Base-by-base conservation (phyloP, 2,329 filamentous ascomycete genomes). In the Trichoderma koningii region DNA sequence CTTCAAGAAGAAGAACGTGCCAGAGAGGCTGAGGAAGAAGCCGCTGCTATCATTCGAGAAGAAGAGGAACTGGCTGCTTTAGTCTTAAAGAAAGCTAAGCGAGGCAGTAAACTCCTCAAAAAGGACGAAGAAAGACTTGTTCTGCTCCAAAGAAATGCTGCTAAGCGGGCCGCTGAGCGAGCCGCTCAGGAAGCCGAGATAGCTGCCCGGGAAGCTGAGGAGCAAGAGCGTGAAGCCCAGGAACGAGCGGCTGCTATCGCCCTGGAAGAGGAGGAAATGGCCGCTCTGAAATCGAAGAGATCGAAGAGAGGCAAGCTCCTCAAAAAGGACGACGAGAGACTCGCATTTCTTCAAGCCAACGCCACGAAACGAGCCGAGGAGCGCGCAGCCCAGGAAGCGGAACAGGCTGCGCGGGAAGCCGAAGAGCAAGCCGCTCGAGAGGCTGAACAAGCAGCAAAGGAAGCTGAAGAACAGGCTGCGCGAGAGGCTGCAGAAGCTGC, bases 11-110 rank as follows among this genome's bases (percentile, higher is more conserved):
- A 70, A 48, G 68, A 68, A 28, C 63, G 64, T 41, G 68, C 48
- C 2, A 59, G 45, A 12, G 65, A 67, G 30, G 71, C 70, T 42
- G 70, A 56, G 26, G 59, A 63, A 59, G 6, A 64, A 21, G 69
- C 59, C 7, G 66, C 66, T 17, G 5, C 50, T n/a, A 21, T 74
- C 67, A 38, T 26, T 38, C 74, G 75, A 41, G 77, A 81, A 66
- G 77, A 76, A 14, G 75, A 78, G 47, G 78, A 81, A 42, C 77
- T 81, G 69, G 77, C 78, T 19, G 75, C 74, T n/a, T 75, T 75
- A 17, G 74, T 75, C 52, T 73, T 75, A 21, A 76, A 75, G 68
- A 67, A 44, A 67, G 70, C 19, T 69, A 72, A 3, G 64, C 69
- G 55, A 63, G 62, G 17, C 23, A 26, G 52, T n/a, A 61, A 52